These are phyloP conservation scores for Lipomyces yamadae DNA, from an alignment of 805 yeast species.

Conservation along the genomic window DNA sequence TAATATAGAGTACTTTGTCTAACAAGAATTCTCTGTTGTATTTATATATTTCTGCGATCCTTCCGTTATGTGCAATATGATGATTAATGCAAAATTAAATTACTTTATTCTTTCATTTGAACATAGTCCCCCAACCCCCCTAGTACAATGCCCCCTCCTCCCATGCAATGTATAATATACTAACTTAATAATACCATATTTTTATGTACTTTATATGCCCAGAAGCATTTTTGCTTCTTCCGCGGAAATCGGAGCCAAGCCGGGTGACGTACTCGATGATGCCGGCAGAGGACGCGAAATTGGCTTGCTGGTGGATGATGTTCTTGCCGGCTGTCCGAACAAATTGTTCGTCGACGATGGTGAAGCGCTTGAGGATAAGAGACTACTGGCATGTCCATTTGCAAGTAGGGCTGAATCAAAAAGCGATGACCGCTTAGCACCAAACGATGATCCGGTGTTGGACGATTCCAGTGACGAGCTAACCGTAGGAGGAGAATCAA, in stretches of 20 bases:
- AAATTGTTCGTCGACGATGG: neutral
- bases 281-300: conserved; percentile 1
- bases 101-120: neutral
- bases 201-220: conserved; percentile 15
- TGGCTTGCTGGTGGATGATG: neutral
- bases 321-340: neutral
- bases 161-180: neutral
- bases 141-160: neutral
- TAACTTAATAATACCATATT: neutral
- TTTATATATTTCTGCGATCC: neutral
- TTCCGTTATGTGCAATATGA: neutral
- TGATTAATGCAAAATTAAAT: neutral
- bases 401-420: neutral
- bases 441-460: neutral
- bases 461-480: neutral
- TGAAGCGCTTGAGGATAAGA: neutral
- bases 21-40: conserved; percentile 28
- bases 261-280: conserved; percentile 11
- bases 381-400: neutral
- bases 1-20: conserved; percentile 85
- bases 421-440: neutral
- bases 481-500: neutral
- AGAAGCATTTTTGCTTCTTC: conserved; percentile 33
- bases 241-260: conserved; percentile 19
- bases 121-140: neutral